phyloP scores from a whole-genome alignment of 768 basidiomycete species.

The Exsudoporus frostii region DNA sequence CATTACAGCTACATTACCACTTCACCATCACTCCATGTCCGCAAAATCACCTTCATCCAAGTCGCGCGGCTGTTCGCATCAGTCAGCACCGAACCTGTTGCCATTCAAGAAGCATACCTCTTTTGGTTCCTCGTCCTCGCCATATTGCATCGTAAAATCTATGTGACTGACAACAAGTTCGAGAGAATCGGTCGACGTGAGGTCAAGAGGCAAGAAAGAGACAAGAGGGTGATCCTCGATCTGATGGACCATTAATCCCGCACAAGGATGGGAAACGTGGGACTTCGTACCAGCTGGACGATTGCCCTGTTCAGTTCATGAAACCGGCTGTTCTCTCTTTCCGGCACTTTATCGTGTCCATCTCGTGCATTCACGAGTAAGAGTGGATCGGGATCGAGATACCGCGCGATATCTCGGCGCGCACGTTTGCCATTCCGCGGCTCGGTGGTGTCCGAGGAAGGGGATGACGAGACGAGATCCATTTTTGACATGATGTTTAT shows the following conservation, averaged over 20 bases:
- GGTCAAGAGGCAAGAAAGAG: conserved; percentile 92
- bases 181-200: conserved; percentile 85
- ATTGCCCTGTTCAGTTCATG: conserved; percentile 94
- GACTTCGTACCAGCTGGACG: conserved; percentile 76
- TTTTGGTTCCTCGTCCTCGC: conserved; percentile 97
- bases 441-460: conserved; percentile 40
- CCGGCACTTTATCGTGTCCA: conserved; percentile 41
- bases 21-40: conserved; percentile 52
- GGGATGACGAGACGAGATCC: conserved; percentile 74
- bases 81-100: conserved; percentile 3
- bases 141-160: conserved; percentile 98
- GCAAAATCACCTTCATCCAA: conserved; percentile 91
- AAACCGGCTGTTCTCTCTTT: conserved; percentile 75
- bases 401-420: conserved; percentile 85
- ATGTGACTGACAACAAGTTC: conserved; percentile 92
- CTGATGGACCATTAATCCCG: conserved; percentile 38
- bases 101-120: conserved; percentile 50
- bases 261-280: neutral
- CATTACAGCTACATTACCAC: neutral
- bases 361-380: conserved; percentile 60
- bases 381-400: conserved; percentile 93
- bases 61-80: conserved; percentile 69
- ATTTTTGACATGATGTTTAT: conserved; percentile 99
- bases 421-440: conserved; percentile 70
- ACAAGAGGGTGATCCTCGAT: conserved; percentile 99